Evolutionary conservation across 2,329 filamentous ascomycete species (phyloP).

Genomic region (Botrytis squamosa): DNA sequence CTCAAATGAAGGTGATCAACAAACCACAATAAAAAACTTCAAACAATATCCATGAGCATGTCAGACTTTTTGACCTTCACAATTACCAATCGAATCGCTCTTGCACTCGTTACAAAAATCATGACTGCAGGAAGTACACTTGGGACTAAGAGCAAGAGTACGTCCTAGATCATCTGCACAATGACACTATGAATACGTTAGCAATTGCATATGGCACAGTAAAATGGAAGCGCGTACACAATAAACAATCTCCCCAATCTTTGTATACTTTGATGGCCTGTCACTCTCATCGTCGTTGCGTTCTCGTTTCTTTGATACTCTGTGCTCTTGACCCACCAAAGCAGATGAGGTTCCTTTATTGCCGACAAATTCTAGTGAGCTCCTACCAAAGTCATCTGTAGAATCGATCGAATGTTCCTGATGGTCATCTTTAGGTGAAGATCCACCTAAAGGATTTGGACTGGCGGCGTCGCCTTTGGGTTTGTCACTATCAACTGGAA

Average conservation of each 20-base stretch:
- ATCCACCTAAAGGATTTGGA: constrained; percentile 6
- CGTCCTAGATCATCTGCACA: constrained; percentile 28
- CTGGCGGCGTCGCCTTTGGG: constrained; percentile 25
- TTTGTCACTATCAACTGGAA: constrained; percentile 33
- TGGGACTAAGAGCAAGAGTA: constrained; percentile 25
- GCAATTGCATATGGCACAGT: background rate
- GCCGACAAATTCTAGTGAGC: constrained; percentile 18
- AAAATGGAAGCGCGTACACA: constrained; percentile 27
- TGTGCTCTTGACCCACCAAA: constrained; percentile 15
- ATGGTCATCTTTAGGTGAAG: background rate
- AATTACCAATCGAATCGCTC: background rate
- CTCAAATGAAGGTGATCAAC: background rate
- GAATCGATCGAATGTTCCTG: constrained; percentile 13
- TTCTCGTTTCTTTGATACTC: constrained; percentile 21
- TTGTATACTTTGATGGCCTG: constrained; percentile 23
- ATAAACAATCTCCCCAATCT: constrained; percentile 25
- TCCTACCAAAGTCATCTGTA: constrained; percentile 9
- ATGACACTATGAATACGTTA: constrained; percentile 28
- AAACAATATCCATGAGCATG: background rate
- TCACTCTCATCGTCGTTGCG: constrained; percentile 17
- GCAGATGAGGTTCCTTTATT: constrained; percentile 21
- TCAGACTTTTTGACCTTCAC: background rate
- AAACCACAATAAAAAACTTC: background rate
- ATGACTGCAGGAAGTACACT: constrained; percentile 25
- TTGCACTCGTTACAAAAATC: constrained; percentile 26